phyloP scores from a whole-genome alignment of 768 basidiomycete genomes.

The Mycena haematopus region DNA sequence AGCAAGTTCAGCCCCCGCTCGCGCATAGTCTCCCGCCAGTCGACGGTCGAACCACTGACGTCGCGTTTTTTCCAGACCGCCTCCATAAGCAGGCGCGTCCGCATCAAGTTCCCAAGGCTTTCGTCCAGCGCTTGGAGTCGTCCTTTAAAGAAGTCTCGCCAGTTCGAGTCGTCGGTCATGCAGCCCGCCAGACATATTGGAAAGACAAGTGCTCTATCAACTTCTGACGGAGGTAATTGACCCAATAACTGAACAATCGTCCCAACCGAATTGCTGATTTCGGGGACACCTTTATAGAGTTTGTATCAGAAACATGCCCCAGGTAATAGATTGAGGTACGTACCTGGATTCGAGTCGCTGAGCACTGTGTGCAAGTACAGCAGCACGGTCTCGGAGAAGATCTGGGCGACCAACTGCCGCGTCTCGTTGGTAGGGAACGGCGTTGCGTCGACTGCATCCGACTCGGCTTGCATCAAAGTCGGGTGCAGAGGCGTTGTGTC shows the following conservation, averaged over 20 bases:
- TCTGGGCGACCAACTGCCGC: conserved; percentile 53
- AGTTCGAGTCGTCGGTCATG: conserved; percentile 69
- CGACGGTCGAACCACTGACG: conserved; percentile 55
- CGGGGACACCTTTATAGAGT: conserved; percentile 64
- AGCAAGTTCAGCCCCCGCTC: conserved; percentile 57
- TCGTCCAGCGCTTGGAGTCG: conserved; percentile 61
- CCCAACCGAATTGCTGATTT: conserved; percentile 67
- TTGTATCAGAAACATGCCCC: conserved; percentile 3
- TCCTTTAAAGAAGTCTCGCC: conserved; percentile 63
- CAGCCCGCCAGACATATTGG: conserved; percentile 78
- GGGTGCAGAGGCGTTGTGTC: conserved; percentile 48
- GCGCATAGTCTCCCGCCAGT: conserved; percentile 66
- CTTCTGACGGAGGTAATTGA: conserved; percentile 60
- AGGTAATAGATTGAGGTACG: conserved; percentile 30
- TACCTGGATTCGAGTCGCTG: conserved; percentile 74
- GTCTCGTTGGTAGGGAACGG: conserved; percentile 51
- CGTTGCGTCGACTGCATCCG: conserved; percentile 35
- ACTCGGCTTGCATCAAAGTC: conserved; percentile 40
- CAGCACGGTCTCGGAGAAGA: conserved; percentile 70
- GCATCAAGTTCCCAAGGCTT: conserved; percentile 64
- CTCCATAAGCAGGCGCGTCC: conserved; percentile 68
- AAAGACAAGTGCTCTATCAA: conserved; percentile 74
- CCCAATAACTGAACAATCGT: conserved; percentile 58
- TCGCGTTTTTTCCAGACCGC: conserved; percentile 74
- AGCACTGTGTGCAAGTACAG: conserved; percentile 76